Evolutionary conservation across 441 rosid genomes (phyloP).

Genomic region (Gossypium davidsonii): DNA sequence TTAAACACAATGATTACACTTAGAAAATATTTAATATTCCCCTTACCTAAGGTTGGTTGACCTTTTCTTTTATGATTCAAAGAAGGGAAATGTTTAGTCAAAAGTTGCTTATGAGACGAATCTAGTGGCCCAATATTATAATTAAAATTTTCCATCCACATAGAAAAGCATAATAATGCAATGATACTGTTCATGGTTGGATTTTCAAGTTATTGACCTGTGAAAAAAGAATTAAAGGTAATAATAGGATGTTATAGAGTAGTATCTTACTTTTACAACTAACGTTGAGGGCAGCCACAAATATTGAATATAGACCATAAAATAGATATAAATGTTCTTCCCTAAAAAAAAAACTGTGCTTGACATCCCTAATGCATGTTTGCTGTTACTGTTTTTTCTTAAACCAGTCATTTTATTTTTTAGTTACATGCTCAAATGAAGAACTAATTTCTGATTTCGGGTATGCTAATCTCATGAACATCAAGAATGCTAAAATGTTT

Average conservation of each 20-base stretch:
- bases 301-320: too few relatives aligned
- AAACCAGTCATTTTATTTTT: background rate
- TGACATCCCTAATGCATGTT: slow-evolving; percentile 8
- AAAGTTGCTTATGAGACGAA: slow-evolving; percentile 19
- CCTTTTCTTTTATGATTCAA: background rate
- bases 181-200: background rate
- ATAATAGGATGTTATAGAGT: too few relatives aligned
- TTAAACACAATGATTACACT: slow-evolving; percentile 7
- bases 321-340: too few relatives aligned
- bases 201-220: slow-evolving; percentile 8
- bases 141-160: slow-evolving; percentile 5
- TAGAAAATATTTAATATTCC: background rate
- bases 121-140: slow-evolving; percentile 18
- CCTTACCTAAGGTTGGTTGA: background rate
- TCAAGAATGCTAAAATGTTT: slow-evolving; percentile 13
- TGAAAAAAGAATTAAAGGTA: background rate
- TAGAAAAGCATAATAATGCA: background rate
- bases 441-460: background rate
- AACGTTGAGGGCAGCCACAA: too few relatives aligned
- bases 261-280: too few relatives aligned
- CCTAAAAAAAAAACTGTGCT: background rate
- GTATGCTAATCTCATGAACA: background rate
- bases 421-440: background rate
- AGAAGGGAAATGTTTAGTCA: slow-evolving; percentile 12
- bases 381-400: background rate